Evolutionary conservation across 768 basidiomycete species (phyloP), one percentile per base, ranked within the genome.

Genomic region (Podaxis pistillaris): DNA sequence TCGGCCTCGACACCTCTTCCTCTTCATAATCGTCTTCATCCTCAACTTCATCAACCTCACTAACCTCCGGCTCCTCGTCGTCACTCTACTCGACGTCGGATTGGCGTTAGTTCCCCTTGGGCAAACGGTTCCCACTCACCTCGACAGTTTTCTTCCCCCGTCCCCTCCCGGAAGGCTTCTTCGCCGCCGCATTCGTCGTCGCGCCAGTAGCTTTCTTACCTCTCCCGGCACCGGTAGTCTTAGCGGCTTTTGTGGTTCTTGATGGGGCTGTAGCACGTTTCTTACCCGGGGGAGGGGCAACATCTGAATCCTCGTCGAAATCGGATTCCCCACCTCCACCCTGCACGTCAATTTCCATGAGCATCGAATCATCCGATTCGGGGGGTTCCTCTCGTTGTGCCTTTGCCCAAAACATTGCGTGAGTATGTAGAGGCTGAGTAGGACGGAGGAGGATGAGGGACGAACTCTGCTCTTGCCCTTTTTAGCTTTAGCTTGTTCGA

Each of bases 301-400:
- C 81, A 38, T 86, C 84, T 2, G 76, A 80, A 28, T 85, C 79
- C 51, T 82, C 80, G 19, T 83, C 81, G 22, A 82, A 81, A 64
- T 85, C 87, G 36, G 83, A 88, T 17, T 33, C 33, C 33, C 78
- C 83, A 1, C 71, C 81, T 8, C 73, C 81, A 9, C 68, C 75
- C 50, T 69, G 63, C 15, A 63, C 72, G 64, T 90, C 89, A 51
- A 91, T 72, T 53, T 94, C 89, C 84, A 90, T 87, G 76, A 81
- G 76, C 89, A 91, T 91, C 2, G 89, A 92, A 69, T 93, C 92
- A 37, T 87, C 89, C 2, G 83, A 88, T 2, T 81, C 81, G 24
- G 81, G 81, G 1, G 68, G 79, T 8, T 77, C 78, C 9, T 76
- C 78, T 36, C 75, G 80, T 68, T 81, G 84, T 26, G 77, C 80